Base-by-base conservation (phyloP, 176 grass and related monocot genomes). In the Musa beccarii region DNA sequence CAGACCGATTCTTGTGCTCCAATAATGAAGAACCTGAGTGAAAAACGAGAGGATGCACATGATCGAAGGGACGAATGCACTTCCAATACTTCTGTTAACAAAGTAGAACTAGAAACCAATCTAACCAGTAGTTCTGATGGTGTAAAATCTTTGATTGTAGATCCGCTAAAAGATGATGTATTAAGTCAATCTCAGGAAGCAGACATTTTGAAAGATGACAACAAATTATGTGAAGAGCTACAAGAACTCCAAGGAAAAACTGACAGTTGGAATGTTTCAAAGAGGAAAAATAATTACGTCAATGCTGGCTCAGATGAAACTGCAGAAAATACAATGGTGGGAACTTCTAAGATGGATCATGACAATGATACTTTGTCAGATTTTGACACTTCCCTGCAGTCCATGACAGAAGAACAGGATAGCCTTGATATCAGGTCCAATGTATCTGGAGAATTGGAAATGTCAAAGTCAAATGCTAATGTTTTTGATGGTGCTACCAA, bases 391-490 rank as follows among this genome's bases (percentile, higher is more conserved):
- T 26, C 69, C 24, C 24, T 23, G 17, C n/a, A 52, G 8, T 63
- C 19, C 43, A 80, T 23, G 11, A 26, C 50, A 73, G 17, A 63
- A 11, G 54, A 72, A 17, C n/a, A 63, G 20, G 69, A 80, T 63
- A 26, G 11, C 8, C 28, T 51, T 20, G 49, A 28, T 52, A 23
- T 11, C 53, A 13, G 8, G 10, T 54, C 0, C 62, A 53, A 73
- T 29, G 2, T 80, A 73, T 62, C 49, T 73, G 69, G 43, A 28
- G 79, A 80, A 13, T 21, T 19, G 53, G 57, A 53, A 64, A 15
- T 22, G 29, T 11, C 20, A 25, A 49, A 73, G 9, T 34, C 56
- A 64, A 9, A 9, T 8, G 34, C 19, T 20, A 53, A 43, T 73
- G 13, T 22, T 22, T 13, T 64, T 51, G 56, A 63, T 73, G 49